A percentile compares a stretch with the other conserved stretches of the same genome.
Conservation (phyloP, 495 filamentous ascomycete species). For the Astrothelium macrocarpum region DNA sequence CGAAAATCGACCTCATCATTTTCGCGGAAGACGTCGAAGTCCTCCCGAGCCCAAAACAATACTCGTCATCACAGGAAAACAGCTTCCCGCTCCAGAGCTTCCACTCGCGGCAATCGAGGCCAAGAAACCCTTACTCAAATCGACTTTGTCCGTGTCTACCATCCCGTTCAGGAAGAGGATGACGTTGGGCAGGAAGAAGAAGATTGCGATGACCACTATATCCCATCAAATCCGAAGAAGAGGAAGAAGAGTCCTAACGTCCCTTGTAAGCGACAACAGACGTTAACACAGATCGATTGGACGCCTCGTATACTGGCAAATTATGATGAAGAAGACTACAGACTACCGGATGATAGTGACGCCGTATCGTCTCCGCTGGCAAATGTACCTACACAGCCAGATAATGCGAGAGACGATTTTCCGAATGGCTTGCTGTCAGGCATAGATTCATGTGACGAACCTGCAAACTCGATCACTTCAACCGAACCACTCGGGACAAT, state of each 20-base stretch:
- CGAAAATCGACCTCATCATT: not conserved
- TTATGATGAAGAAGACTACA: not conserved
- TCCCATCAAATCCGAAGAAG: not conserved
- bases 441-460: too few species aligned
- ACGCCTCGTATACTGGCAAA: not conserved
- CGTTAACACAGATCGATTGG: not conserved
- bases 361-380: not conserved
- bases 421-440: too few species aligned
- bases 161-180: not conserved
- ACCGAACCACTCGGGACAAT: too few species aligned
- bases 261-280: not conserved
- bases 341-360: not conserved
- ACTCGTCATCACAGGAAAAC: not conserved
- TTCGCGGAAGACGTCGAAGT: not conserved
- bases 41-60: not conserved
- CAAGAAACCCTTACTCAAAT: not conserved
- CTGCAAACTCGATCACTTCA: not conserved
- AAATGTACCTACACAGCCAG: too few species aligned
- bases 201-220: not conserved
- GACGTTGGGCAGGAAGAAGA: not conserved
- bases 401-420: too few species aligned
- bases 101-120: not conserved
- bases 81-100: not conserved
- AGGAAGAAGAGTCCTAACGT: not conserved
- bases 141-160: not conserved